Conservation (phyloP, 73 alveolate genomes). For the Urostyla sp. region DNA sequence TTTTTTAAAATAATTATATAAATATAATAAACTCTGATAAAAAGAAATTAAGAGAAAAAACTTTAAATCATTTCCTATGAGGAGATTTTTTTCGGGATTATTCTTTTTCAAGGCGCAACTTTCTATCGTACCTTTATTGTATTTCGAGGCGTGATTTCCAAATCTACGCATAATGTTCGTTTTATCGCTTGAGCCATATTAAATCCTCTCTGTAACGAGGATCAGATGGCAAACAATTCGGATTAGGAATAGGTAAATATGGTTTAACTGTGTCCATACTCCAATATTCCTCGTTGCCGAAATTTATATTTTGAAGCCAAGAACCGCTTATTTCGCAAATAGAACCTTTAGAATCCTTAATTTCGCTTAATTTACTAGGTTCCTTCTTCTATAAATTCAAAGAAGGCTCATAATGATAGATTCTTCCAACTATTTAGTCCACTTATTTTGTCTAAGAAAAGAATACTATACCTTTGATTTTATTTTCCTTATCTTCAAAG, state of each 20-base stretch:
- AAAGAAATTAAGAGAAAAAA: too few relatives aligned
- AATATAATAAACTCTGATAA: too few relatives aligned
- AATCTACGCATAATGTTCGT: conserved; percentile 77
- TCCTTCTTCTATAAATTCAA: conserved; percentile 54
- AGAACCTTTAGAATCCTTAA: conserved; percentile 57
- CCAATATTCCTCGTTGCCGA: conserved; percentile 83
- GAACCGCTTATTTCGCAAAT: conserved; percentile 80
- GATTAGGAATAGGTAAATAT: conserved; percentile 68
- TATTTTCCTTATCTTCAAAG: conserved; percentile 62
- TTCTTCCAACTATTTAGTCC: conserved; percentile 23
- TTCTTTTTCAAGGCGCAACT: conserved; percentile 58
- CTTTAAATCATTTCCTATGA: too few relatives aligned
- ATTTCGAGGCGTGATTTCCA: conserved; percentile 86
- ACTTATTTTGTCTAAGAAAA: too few relatives aligned
- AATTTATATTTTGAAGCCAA: conserved; percentile 74
- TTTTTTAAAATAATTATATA: too few relatives aligned
- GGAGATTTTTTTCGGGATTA: too few relatives aligned
- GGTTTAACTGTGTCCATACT: conserved; percentile 80
- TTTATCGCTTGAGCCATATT: conserved; percentile 75
- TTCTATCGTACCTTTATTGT: conserved; percentile 85
- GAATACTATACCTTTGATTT: conserved; percentile 38
- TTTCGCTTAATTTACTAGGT: conserved; percentile 34
- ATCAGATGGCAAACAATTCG: conserved; percentile 80
- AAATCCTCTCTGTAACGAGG: conserved; percentile 92
- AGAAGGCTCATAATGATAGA: conserved; percentile 19